Evolutionary conservation across 148 eudicot genomes (phyloP).

Genomic region (Drosera capensis): DNA sequence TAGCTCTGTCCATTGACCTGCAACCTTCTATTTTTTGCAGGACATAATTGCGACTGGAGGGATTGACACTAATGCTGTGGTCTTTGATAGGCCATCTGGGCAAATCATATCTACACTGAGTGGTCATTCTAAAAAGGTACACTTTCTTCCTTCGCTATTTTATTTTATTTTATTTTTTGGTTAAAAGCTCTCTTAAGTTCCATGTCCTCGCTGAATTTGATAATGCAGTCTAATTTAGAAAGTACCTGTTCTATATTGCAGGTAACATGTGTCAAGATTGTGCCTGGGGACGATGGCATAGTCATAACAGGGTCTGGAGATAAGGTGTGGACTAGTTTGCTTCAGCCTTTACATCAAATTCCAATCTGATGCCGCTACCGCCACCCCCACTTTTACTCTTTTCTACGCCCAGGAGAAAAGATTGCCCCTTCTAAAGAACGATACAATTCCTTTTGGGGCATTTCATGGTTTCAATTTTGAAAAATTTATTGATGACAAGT

Average conservation of each 20-base stretch:
- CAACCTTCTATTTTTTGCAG: slow-evolving; percentile 15
- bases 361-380: too few relatives aligned
- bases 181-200: slow-evolving; percentile 4
- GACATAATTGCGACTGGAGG: slow-evolving; percentile 88
- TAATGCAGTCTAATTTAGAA: too few relatives aligned
- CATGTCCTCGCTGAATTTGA: too few relatives aligned
- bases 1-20: neutral
- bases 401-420: too few relatives aligned
- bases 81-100: slow-evolving; percentile 70
- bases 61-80: slow-evolving; percentile 65
- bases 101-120: slow-evolving; percentile 78
- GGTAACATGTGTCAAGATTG: slow-evolving; percentile 79
- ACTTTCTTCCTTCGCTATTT: neutral
- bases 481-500: too few relatives aligned
- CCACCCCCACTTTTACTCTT: neutral
- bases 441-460: too few relatives aligned
- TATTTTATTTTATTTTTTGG: neutral
- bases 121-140: slow-evolving; percentile 95
- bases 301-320: slow-evolving; percentile 87
- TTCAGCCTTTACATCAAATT: too few relatives aligned
- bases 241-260: too few relatives aligned
- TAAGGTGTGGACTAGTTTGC: slow-evolving; percentile 28
- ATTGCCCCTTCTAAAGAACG: too few relatives aligned
- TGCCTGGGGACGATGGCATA: slow-evolving; percentile 40
- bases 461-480: too few relatives aligned